Evolutionary conservation across 1,139 yeast genomes (phyloP).

Genomic region (Geotrichum klebahnii): DNA sequence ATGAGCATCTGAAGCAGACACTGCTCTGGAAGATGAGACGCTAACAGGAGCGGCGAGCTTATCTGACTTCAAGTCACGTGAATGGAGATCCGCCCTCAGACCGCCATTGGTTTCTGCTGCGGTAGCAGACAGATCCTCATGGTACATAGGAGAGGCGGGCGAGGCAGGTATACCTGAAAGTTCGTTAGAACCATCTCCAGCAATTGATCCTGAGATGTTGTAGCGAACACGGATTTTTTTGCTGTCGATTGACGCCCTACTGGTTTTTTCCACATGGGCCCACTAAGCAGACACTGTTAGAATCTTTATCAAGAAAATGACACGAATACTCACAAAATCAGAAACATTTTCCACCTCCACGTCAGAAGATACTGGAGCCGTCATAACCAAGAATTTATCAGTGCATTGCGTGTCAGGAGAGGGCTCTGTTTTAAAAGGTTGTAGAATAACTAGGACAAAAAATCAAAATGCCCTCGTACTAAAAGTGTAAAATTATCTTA

Average conservation of each 20-base stretch:
- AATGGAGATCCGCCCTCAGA: not conserved
- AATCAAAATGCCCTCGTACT: constrained; percentile 31
- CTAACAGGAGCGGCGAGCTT: not conserved
- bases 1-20: constrained; percentile 1
- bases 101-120: not conserved
- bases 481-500: constrained; percentile 52
- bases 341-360: not conserved
- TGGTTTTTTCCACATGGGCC: not conserved
- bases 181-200: not conserved
- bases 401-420: constrained; percentile 69
- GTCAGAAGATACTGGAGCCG: constrained; percentile 42
- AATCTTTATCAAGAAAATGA: not conserved
- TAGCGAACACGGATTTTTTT: constrained; percentile 18
- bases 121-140: not conserved
- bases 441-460: constrained; percentile 53
- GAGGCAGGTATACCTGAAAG: not conserved
- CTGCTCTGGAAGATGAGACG: constrained; percentile 2
- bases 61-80: too few relatives aligned
- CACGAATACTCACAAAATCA: constrained; percentile 3
- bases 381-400: constrained; percentile 87
- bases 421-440: constrained; percentile 76
- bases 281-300: not conserved
- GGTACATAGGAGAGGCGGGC: not conserved
- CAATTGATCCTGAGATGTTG: not conserved
- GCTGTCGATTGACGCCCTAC: constrained; percentile 6